phyloP scores from a whole-genome alignment of 164 flowering plant species.

The Echeveria elegans region DNA sequence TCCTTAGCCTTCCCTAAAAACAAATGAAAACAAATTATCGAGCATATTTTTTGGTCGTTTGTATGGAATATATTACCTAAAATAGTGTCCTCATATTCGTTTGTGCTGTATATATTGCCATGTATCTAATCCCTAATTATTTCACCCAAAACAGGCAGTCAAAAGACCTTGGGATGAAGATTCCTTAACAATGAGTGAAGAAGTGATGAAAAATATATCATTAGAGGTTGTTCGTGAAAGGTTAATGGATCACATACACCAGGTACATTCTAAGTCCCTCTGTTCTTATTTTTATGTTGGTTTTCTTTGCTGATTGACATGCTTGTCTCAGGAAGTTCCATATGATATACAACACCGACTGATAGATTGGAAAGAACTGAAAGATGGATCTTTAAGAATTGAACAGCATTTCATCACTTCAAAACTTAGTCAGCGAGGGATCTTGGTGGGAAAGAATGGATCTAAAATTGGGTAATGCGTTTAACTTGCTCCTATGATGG shows the following conservation, averaged over 20 bases:
- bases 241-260: constrained; percentile 79
- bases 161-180: constrained; percentile 98
- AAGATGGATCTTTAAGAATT: constrained; percentile 85
- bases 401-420: constrained; percentile 74
- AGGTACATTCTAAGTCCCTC: constrained; percentile 36
- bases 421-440: constrained; percentile 76
- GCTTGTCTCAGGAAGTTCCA: constrained; percentile 74
- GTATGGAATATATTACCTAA: neutral
- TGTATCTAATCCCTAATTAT: constrained; percentile 11
- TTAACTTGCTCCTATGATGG: neutral
- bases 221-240: constrained; percentile 88
- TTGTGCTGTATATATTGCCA: neutral
- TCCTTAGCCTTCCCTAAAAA: no score
- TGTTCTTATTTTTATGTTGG: neutral
- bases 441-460: constrained; percentile 88
- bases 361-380: constrained; percentile 79
- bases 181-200: constrained; percentile 62
- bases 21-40: no score
- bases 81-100: neutral
- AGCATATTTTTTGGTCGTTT: no score
- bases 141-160: constrained; percentile 53
- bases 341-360: constrained; percentile 75
- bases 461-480: constrained; percentile 75
- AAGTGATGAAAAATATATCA: constrained; percentile 78
- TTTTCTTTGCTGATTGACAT: neutral